These are phyloP conservation scores for Aphanomyces astaci DNA, from an alignment of 352 stramenopile genomes.

Conservation along the genomic window DNA sequence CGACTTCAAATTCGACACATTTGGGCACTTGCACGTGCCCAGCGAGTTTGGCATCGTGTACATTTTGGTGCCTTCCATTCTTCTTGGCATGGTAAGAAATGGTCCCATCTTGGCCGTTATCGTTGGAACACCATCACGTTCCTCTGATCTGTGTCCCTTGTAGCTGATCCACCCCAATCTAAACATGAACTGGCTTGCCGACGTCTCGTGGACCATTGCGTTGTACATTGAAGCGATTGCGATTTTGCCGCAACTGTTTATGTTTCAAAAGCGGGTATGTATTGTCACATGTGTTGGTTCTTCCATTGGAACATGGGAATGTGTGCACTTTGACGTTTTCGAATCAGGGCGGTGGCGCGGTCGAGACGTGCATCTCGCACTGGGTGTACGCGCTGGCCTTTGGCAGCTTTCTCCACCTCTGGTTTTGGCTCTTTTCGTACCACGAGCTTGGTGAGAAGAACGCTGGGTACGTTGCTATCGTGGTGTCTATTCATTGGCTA, in stretches of 20 bases:
- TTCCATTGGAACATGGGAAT: too few relatives aligned
- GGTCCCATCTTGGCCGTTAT: constrained; percentile 26
- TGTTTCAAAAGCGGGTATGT: constrained; percentile 95
- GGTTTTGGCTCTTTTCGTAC: constrained; percentile 98
- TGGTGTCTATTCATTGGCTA: too few relatives aligned
- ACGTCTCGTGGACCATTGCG: constrained; percentile 96
- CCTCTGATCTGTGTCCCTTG: neutral
- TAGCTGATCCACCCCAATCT: constrained; percentile 93
- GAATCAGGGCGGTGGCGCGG: constrained; percentile 77
- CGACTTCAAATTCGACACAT: constrained; percentile 92
- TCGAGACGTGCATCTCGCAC: constrained; percentile 96
- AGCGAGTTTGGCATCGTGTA: constrained; percentile 79
- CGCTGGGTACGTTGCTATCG: constrained; percentile 44
- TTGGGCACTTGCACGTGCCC: constrained; percentile 86
- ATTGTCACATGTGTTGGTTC: too few relatives aligned
- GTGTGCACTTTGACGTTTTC: neutral
- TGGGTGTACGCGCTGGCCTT: constrained; percentile 95
- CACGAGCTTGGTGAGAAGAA: constrained; percentile 94
- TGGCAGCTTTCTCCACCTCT: constrained; percentile 92
- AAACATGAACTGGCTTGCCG: constrained; percentile 95
- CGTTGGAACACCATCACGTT: too few relatives aligned
- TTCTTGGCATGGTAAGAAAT: constrained; percentile 71
- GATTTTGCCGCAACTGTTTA: constrained; percentile 97
- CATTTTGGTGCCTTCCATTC: constrained; percentile 79
- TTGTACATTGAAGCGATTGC: constrained; percentile 97